phyloP scores from a whole-genome alignment of 257 asterid species.

The Thymus quinquecostatus region DNA sequence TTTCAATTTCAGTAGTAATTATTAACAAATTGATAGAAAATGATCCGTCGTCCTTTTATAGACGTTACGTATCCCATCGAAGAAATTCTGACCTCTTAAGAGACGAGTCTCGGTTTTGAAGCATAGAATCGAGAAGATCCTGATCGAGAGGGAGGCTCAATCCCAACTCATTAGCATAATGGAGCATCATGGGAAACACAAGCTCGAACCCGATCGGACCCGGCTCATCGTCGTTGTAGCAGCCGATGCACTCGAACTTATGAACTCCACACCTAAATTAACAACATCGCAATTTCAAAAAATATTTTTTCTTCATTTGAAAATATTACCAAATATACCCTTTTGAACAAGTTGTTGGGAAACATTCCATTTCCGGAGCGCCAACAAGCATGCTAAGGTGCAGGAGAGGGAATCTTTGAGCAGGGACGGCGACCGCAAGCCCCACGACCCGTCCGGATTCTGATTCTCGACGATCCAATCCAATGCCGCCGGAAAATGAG shows the following conservation, averaged over 20 bases:
- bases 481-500: neutral
- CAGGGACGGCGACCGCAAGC: slow-evolving; percentile 8
- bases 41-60: too few species aligned
- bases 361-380: slow-evolving; percentile 37
- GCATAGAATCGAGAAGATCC: neutral
- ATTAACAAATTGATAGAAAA: too few species aligned
- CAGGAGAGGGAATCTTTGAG: slow-evolving; percentile 26
- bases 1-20: neutral
- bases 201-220: slow-evolving; percentile 36
- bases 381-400: slow-evolving; percentile 38
- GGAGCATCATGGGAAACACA: slow-evolving; percentile 29
- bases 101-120: slow-evolving; percentile 14
- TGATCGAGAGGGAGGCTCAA: slow-evolving; percentile 27
- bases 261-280: slow-evolving; percentile 41
- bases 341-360: slow-evolving; percentile 22
- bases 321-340: slow-evolving; percentile 5
- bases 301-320: too few species aligned
- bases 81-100: slow-evolving; percentile 23
- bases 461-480: neutral
- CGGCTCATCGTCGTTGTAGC: slow-evolving; percentile 18
- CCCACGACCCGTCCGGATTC: slow-evolving; percentile 37
- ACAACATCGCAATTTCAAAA: too few species aligned
- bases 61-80: too few species aligned
- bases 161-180: slow-evolving; percentile 22
- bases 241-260: slow-evolving; percentile 23